Evolutionary conservation across 371 early-diverging fungal species (phyloP).

Genomic region (Lichtheimia ornata): DNA sequence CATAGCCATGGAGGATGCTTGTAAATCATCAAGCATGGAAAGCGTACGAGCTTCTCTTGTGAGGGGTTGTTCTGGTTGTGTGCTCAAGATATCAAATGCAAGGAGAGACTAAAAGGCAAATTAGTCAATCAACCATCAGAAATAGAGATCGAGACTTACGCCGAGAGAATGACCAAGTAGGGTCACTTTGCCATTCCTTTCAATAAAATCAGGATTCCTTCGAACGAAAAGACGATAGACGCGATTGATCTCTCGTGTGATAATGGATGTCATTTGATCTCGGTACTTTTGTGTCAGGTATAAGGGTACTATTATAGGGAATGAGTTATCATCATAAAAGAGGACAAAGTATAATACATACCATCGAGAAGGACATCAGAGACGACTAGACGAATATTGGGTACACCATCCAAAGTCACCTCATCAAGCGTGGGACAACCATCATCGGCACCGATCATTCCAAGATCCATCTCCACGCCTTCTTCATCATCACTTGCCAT

Average conservation of each 20-base stretch:
- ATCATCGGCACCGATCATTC: constrained; percentile 55
- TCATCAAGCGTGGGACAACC: constrained; percentile 76
- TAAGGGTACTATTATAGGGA: constrained; percentile 60
- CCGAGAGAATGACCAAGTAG: constrained; percentile 86
- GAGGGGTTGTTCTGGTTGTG: constrained; percentile 51
- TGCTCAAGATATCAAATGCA: constrained; percentile 79
- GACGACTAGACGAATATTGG: constrained; percentile 77
- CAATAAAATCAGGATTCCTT: constrained; percentile 73
- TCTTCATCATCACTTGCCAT: constrained; percentile 51
- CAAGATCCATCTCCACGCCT: constrained; percentile 53
- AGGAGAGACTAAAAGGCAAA: constrained; percentile 51
- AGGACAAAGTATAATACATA: constrained; percentile 21
- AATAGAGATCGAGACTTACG: constrained; percentile 23
- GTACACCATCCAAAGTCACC: constrained; percentile 80
- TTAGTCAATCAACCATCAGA: not conserved
- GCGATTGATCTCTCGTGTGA: constrained; percentile 76
- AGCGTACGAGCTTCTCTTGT: constrained; percentile 19
- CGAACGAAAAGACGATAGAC: constrained; percentile 70
- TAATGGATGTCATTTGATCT: constrained; percentile 75
- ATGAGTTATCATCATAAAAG: not conserved
- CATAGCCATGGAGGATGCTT: not conserved
- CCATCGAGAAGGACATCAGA: constrained; percentile 85
- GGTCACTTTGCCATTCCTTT: constrained; percentile 70
- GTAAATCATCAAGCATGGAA: constrained; percentile 14
- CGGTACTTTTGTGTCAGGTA: constrained; percentile 85